Conservation (phyloP, 768 basidiomycete species). For the Amanita phalloides region DNA sequence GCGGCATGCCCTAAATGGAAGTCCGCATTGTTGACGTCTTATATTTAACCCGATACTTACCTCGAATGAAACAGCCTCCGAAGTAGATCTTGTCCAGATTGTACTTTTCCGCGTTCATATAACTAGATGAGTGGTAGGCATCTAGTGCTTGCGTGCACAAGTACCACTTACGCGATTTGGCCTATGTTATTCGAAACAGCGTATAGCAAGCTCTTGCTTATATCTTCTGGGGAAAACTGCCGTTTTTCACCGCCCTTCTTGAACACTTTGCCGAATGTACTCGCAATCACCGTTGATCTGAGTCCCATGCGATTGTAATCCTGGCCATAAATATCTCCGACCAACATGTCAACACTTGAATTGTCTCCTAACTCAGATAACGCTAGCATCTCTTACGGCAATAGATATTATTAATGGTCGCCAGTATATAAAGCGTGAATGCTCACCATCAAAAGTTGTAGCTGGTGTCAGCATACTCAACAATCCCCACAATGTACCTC, state of each 20-base stretch:
- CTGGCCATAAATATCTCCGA: constrained; percentile 98
- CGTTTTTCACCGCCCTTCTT: constrained; percentile 74
- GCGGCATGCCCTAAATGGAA: constrained; percentile 75
- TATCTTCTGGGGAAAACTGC: constrained; percentile 83
- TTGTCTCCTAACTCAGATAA: constrained; percentile 94
- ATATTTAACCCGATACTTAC: constrained; percentile 27
- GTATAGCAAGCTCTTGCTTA: constrained; percentile 88
- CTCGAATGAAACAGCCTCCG: constrained; percentile 97
- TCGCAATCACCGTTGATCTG: constrained; percentile 96
- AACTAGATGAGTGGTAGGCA: constrained; percentile 33
- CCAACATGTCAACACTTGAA: constrained; percentile 92
- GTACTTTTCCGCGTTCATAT: constrained; percentile 99
- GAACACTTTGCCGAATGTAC: constrained; percentile 98
- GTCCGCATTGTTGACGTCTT: neutral
- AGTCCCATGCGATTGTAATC: constrained; percentile 93
- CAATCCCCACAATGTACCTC: constrained; percentile 95
- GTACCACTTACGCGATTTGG: constrained; percentile 86
- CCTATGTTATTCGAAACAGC: constrained; percentile 99
- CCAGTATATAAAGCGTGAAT: constrained; percentile 3
- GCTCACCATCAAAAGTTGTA: constrained; percentile 88
- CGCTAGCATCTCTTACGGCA: constrained; percentile 78
- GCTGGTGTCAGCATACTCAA: constrained; percentile 93
- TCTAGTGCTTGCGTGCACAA: neutral
- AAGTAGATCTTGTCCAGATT: constrained; percentile 95
- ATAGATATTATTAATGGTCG: neutral